Evolutionary conservation across 1,284 basidiomycete genomes (phyloP).

Genomic region (Violaceomyces palustris): DNA sequence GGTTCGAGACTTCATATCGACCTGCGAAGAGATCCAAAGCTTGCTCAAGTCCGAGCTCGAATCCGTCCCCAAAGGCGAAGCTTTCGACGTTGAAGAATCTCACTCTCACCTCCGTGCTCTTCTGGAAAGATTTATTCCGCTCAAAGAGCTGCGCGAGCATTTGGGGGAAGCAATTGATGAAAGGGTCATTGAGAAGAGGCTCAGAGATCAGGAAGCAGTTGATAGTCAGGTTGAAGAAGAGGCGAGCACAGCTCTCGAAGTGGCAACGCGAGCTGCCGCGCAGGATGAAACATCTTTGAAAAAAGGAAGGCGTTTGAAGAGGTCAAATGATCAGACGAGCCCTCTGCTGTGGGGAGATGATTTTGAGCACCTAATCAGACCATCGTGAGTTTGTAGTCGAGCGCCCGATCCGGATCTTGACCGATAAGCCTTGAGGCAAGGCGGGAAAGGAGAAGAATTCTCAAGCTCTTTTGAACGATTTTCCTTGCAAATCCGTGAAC

Average conservation of each 20-base stretch:
- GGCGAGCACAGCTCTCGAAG: too few species aligned
- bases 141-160: conserved; percentile 19
- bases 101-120: conserved; percentile 5
- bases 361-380: conserved; percentile 49
- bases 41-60: conserved; percentile 8
- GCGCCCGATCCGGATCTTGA: too few species aligned
- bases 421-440: too few species aligned
- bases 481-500: too few species aligned
- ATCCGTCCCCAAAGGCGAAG: neutral
- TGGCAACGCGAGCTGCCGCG: neutral
- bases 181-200: conserved; percentile 39
- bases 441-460: too few species aligned
- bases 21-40: conserved; percentile 10
- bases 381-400: conserved; percentile 15
- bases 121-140: conserved; percentile 9
- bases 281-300: neutral
- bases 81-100: conserved; percentile 1
- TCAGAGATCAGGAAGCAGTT: conserved; percentile 34
- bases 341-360: conserved; percentile 33
- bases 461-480: too few species aligned
- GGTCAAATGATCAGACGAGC: neutral
- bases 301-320: conserved; percentile 1
- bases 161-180: conserved; percentile 49
- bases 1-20: conserved; percentile 39
- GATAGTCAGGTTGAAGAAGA: conserved; percentile 16